phyloP scores from a whole-genome alignment of 2,329 filamentous ascomycete species.

The Nemania sp. region DNA sequence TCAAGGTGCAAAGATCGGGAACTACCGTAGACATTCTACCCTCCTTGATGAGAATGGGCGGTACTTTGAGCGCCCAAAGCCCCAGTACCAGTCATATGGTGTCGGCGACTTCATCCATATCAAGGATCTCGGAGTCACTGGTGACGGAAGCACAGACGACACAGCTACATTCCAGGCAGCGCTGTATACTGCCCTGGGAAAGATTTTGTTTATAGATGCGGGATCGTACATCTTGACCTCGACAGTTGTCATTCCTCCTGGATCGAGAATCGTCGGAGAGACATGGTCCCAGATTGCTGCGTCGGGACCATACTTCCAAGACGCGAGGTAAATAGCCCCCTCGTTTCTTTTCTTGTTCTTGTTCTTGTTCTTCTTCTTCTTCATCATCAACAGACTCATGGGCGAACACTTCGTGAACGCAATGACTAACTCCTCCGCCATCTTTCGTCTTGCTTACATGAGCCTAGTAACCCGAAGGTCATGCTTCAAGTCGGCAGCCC shows the following conservation, averaged over 20 bases:
- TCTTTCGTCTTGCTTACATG: slow-evolving; percentile 19
- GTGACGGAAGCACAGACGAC: slow-evolving; percentile 76
- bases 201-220: slow-evolving; percentile 62
- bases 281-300: too few relatives aligned
- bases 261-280: too few relatives aligned
- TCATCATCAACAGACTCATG: too few relatives aligned
- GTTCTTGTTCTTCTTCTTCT: too few relatives aligned
- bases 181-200: slow-evolving; percentile 50
- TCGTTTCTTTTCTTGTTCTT: too few relatives aligned
- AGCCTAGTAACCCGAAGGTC: slow-evolving; percentile 58
- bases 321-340: too few relatives aligned
- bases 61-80: slow-evolving; percentile 77
- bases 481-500: slow-evolving; percentile 67
- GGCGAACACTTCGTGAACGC: too few relatives aligned
- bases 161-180: slow-evolving; percentile 70
- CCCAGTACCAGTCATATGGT: slow-evolving; percentile 68
- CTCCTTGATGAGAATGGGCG: slow-evolving; percentile 23
- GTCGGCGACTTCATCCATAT: slow-evolving; percentile 69
- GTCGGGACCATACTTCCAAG: not conserved
- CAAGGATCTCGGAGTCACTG: slow-evolving; percentile 68
- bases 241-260: too few relatives aligned
- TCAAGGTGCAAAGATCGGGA: too few relatives aligned
- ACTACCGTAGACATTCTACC: not conserved
- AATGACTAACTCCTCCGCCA: too few relatives aligned
- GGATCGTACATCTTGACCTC: too few relatives aligned